phyloP scores from a whole-genome alignment of 2,329 filamentous ascomycete genomes.

The Sarocladium kiliense region DNA sequence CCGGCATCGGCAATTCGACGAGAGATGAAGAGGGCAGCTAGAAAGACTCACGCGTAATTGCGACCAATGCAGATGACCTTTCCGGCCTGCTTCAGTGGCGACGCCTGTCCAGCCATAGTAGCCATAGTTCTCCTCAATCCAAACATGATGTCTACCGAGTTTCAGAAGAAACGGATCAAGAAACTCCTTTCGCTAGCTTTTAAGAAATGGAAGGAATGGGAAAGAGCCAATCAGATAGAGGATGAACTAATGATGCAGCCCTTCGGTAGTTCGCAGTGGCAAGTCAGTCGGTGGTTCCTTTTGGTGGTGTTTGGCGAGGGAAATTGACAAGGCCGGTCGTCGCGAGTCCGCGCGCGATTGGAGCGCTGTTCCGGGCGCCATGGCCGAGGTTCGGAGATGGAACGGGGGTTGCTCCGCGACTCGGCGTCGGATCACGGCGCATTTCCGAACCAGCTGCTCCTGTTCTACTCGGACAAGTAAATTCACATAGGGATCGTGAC shows the following conservation, averaged over 20 bases:
- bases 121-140: slow-evolving; percentile 31
- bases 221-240: not conserved
- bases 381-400: slow-evolving; percentile 6
- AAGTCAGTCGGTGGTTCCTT: not conserved
- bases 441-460: not conserved
- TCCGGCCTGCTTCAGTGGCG: slow-evolving; percentile 48
- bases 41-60: slow-evolving; percentile 77
- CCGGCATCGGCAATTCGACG: not conserved
- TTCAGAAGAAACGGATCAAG: not conserved
- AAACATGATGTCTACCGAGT: slow-evolving; percentile 23
- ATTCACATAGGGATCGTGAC: not conserved
- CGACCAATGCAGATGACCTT: slow-evolving; percentile 92
- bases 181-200: not conserved
- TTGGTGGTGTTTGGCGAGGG: not conserved
- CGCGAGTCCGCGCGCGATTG: not conserved
- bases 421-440: slow-evolving; percentile 2
- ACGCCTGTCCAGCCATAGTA: slow-evolving; percentile 39
- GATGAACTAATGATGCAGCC: not conserved
- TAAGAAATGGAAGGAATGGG: not conserved
- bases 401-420: not conserved
- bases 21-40: not conserved
- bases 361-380: not conserved
- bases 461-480: not conserved
- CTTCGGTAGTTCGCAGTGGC: not conserved
- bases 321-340: not conserved